A percentile compares a stretch with the other conserved stretches of the same genome.
Evolutionary conservation across 176 grass and related monocot genomes (phyloP).

Genomic region (Bonia amplexicaulis): DNA sequence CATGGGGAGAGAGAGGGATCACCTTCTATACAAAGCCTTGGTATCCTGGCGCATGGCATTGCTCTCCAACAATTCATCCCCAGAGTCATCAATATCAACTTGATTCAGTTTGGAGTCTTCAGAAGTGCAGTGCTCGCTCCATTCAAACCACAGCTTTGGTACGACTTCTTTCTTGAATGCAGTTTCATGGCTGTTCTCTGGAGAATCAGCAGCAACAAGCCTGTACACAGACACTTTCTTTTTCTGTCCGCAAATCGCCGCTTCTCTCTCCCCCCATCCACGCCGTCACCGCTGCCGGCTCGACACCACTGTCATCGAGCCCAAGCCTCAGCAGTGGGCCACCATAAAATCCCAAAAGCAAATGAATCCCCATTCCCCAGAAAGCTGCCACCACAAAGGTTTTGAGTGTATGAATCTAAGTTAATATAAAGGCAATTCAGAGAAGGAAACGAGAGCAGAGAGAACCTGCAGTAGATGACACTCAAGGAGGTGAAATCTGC

Average conservation of each 20-base stretch:
- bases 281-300: too few relatives aligned
- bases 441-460: neutral
- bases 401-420: too few relatives aligned
- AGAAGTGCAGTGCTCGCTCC: constrained; percentile 43
- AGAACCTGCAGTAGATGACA: neutral
- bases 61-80: constrained; percentile 55
- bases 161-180: constrained; percentile 53
- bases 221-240: constrained; percentile 81
- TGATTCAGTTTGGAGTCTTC: constrained; percentile 55
- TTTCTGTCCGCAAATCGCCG: constrained; percentile 32
- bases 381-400: too few relatives aligned
- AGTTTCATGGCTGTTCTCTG: constrained; percentile 34
- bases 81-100: constrained; percentile 29
- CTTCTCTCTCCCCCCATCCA: too few relatives aligned
- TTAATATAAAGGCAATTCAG: neutral
- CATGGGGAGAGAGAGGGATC: neutral
- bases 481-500: neutral
- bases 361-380: too few relatives aligned
- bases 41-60: constrained; percentile 48
- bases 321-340: too few relatives aligned
- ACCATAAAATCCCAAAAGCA: too few relatives aligned
- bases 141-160: constrained; percentile 55
- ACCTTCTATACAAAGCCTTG: constrained; percentile 70
- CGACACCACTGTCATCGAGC: too few relatives aligned
- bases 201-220: constrained; percentile 56